Evolutionary conservation across 768 basidiomycete genomes (phyloP), one percentile per base, ranked within the genome.

Genomic region (Naganishia antarctica): DNA sequence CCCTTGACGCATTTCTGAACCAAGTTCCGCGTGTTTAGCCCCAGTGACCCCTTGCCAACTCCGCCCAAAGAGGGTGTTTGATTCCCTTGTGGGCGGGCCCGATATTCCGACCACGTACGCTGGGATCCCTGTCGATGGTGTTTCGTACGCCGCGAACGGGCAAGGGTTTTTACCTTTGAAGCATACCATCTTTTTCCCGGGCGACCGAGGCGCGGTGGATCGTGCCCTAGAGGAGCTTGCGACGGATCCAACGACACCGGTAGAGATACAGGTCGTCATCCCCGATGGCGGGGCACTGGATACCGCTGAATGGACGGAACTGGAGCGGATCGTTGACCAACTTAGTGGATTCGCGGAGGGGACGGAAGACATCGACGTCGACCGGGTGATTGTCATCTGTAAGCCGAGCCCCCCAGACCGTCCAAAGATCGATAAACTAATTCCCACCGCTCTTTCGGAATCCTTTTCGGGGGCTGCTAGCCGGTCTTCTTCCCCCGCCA

Each of bases 401-500:
- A 15, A 57, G 50, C 21, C 2, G 2, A 11, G n/a, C n/a, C n/a
- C n/a, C n/a, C n/a, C n/a, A n/a, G n/a, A n/a, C n/a, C n/a, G n/a
- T n/a, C n/a, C n/a, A n/a, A n/a, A n/a, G n/a, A n/a, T n/a, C n/a
- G n/a, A n/a, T n/a, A n/a, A n/a, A n/a, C n/a, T n/a, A n/a, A n/a
- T n/a, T n/a, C n/a, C n/a, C n/a, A n/a, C n/a, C n/a, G n/a, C n/a
- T n/a, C n/a, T n/a, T n/a, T n/a, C n/a, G n/a, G n/a, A n/a, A n/a
- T n/a, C n/a, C n/a, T n/a, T n/a, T n/a, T n/a, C n/a, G n/a, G n/a
- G n/a, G n/a, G n/a, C n/a, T n/a, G n/a, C n/a, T n/a, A 76, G 75
- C 75, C 37, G 75, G 75, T 21, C 65, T 74, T 0, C 66, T 76
- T 13, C 71, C 72, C 8, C 73, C 73, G 3, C 71, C 72, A n/a